Evolutionary conservation across 2,329 filamentous ascomycete genomes (phyloP).

Genomic region (Aspergillus tamarii): DNA sequence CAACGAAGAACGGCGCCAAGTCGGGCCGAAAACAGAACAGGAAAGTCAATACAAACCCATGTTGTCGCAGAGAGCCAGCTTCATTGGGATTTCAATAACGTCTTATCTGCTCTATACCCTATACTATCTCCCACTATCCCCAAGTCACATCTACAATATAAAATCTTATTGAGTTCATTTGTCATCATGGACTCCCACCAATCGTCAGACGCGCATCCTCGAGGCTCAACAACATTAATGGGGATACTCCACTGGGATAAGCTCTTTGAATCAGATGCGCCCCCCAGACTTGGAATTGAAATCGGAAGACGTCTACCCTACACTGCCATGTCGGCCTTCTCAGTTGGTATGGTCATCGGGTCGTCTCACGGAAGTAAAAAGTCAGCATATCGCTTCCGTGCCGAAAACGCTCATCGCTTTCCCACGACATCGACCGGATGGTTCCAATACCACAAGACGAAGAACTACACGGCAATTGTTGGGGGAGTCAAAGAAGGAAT

Average conservation of each 20-base stretch:
- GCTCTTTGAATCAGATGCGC: slow-evolving; percentile 41
- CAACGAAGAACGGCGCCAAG: slow-evolving; percentile 2
- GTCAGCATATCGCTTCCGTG: slow-evolving; percentile 81
- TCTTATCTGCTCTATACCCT: no score
- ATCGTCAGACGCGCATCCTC: slow-evolving; percentile 9
- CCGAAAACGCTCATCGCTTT: slow-evolving; percentile 93
- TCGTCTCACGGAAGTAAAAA: slow-evolving; percentile 72
- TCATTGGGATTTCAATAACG: neutral
- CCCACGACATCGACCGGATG: slow-evolving; percentile 81
- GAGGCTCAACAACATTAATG: slow-evolving; percentile 22
- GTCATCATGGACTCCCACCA: slow-evolving; percentile 19
- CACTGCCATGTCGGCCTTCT: slow-evolving; percentile 65
- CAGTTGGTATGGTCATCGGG: slow-evolving; percentile 72
- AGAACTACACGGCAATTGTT: slow-evolving; percentile 85
- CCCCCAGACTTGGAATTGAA: slow-evolving; percentile 62
- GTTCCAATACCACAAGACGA: slow-evolving; percentile 99
- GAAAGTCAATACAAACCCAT: neutral
- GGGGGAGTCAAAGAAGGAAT: slow-evolving; percentile 78
- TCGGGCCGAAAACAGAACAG: slow-evolving; percentile 6
- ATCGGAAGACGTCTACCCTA: slow-evolving; percentile 68
- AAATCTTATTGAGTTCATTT: neutral
- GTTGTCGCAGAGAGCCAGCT: neutral
- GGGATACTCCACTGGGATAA: slow-evolving; percentile 41
- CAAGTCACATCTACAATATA: neutral
- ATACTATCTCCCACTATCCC: neutral